Conservation (phyloP, 2,329 filamentous ascomycete species). For the Fusarium dimerum region DNA sequence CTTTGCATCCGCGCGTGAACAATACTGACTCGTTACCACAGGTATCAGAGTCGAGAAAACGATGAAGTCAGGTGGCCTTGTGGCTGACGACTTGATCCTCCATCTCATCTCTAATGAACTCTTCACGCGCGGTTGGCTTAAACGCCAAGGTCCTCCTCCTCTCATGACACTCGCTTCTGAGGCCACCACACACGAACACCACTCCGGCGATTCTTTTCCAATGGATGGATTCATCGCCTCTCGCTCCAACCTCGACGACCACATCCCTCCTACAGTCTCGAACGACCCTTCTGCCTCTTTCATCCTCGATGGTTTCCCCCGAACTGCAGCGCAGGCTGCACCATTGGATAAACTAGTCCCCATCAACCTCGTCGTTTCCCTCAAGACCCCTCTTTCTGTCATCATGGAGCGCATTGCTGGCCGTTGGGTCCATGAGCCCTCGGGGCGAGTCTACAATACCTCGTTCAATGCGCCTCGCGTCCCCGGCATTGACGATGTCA, state of each 20-base stretch:
- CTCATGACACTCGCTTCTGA: slow-evolving; percentile 55
- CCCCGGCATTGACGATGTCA: slow-evolving; percentile 82
- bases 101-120: slow-evolving; percentile 91
- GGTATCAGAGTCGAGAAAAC: slow-evolving; percentile 87
- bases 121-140: slow-evolving; percentile 80
- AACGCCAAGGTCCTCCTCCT: slow-evolving; percentile 45
- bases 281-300: slow-evolving; percentile 82
- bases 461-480: slow-evolving; percentile 86
- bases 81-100: slow-evolving; percentile 88
- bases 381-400: slow-evolving; percentile 82
- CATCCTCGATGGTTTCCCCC: slow-evolving; percentile 93
- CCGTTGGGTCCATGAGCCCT: slow-evolving; percentile 90
- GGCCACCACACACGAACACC: slow-evolving; percentile 38
- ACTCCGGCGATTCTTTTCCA: slow-evolving; percentile 33
- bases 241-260: slow-evolving; percentile 39
- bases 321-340: slow-evolving; percentile 77
- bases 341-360: slow-evolving; percentile 80
- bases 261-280: slow-evolving; percentile 48
- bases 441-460: slow-evolving; percentile 92
- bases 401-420: slow-evolving; percentile 88
- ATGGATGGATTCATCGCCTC: slow-evolving; percentile 45
- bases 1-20: background rate
- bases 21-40: slow-evolving; percentile 37
- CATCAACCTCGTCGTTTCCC: slow-evolving; percentile 90
- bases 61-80: slow-evolving; percentile 87